A percentile compares a stretch with the other conserved stretches of the same genome.
phyloP scores from a whole-genome alignment of 1,139 yeast species.

The Hemisphaericaspora xylofermentans region DNA sequence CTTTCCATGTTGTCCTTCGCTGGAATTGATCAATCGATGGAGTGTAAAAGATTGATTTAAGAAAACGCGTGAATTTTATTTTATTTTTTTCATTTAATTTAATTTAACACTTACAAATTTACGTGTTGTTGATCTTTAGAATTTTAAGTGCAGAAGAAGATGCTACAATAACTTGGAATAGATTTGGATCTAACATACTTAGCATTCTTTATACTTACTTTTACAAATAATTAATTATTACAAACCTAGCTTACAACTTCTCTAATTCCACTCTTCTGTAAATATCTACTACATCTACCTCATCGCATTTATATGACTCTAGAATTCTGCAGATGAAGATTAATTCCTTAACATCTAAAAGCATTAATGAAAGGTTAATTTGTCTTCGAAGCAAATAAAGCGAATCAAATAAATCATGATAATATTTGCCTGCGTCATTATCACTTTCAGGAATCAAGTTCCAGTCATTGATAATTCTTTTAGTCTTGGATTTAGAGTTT shows the following conservation, averaged over 20 bases:
- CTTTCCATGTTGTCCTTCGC: constrained; percentile 7
- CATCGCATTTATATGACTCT: constrained; percentile 8
- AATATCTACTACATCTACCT: constrained; percentile 9
- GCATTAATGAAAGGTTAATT: constrained; percentile 7
- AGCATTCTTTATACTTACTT: too few species aligned
- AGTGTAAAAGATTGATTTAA: background rate
- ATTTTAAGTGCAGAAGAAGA: too few species aligned
- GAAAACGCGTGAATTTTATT: background rate
- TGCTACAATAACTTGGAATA: too few species aligned
- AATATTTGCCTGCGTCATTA: background rate
- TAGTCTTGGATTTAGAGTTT: constrained; percentile 1
- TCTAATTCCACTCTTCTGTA: constrained; percentile 5
- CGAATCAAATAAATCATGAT: constrained; percentile 3
- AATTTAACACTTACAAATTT: too few species aligned
- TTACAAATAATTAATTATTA: background rate
- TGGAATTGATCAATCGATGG: background rate
- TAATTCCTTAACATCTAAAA: constrained; percentile 9
- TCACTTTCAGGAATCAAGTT: background rate
- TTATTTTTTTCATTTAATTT: too few species aligned
- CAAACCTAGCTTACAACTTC: background rate
- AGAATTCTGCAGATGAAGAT: constrained; percentile 10
- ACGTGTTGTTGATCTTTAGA: too few species aligned
- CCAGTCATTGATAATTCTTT: background rate
- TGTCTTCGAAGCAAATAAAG: constrained; percentile 9
- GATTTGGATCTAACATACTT: too few species aligned